Base-by-base conservation (phyloP, 257 asterid genomes). In the Solanum virginianum region DNA sequence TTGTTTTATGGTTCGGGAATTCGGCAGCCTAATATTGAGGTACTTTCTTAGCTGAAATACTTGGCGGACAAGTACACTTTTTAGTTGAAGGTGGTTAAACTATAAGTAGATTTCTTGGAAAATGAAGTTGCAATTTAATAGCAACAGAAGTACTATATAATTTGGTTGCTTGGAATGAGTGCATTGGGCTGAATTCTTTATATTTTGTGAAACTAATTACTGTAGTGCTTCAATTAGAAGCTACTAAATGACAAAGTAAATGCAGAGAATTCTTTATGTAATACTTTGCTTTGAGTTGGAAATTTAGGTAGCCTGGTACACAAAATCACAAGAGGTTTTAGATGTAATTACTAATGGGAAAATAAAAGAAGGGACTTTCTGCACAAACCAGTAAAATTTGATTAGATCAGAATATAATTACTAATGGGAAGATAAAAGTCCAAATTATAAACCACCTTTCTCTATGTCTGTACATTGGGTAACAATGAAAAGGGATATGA, bases 1-100 rank as follows among this genome's bases (percentile, higher is more conserved):
- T 87, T 97, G 92, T 95, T 91, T 89, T 91, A 93, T 80, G 94
- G 93, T 41, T 86, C 98, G 3, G 96, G 95, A 84, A 89, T 94
- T 83, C 92, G 90, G 47, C 97, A 90, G 86, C 98, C 93, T 4
- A 87, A 91, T 88, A 63, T 84, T 36, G 96, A 95, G 98, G 99
- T 93, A 82, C 55, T 86, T 84, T 54, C 56, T 82, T 84, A 39
- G 89, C 74, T 85, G 62, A 51, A 70, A 75, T 70, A 47, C 49
- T 45, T 17, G 41, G 60, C 15, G 32, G 39, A 59, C 74, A 66
- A 66, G 74, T 66, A 26, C 43, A 65, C 16, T 6, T 20, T 65
- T 29, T 43, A 62, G 70, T 62, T 24, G 39, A 62, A 62, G 39
- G 39, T 62, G 17, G 4, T 62, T 45, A 45, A 8, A 45, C 8